Percentiles rank a stretch among this genome's conserved stretches.
phyloP scores from a whole-genome alignment of 768 basidiomycete genomes.

The Kwoniella europaea region DNA sequence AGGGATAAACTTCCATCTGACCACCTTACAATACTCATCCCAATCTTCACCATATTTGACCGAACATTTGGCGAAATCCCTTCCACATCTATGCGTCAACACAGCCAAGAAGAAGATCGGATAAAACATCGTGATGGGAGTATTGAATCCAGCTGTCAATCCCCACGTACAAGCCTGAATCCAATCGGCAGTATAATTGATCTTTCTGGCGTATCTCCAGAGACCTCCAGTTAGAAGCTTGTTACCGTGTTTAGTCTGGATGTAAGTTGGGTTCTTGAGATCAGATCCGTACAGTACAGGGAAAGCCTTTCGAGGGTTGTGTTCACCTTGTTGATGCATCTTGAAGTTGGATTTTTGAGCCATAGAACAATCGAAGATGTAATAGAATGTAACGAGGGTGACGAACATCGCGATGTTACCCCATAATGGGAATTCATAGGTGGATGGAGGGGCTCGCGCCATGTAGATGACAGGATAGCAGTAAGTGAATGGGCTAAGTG shows the following conservation, averaged over 20 bases:
- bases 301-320: slow-evolving; percentile 84
- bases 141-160: slow-evolving; percentile 85
- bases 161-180: slow-evolving; percentile 93
- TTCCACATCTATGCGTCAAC: slow-evolving; percentile 83
- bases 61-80: slow-evolving; percentile 94
- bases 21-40: slow-evolving; percentile 83
- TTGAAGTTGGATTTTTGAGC: slow-evolving; percentile 96
- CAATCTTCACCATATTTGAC: slow-evolving; percentile 94
- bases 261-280: slow-evolving; percentile 82
- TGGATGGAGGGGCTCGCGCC: slow-evolving; percentile 87
- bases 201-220: slow-evolving; percentile 95
- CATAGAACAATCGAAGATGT: slow-evolving; percentile 91
- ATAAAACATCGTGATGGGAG: slow-evolving; percentile 96
- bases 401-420: slow-evolving; percentile 74
- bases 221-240: slow-evolving; percentile 88
- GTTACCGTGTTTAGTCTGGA: slow-evolving; percentile 94
- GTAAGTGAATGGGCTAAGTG: slow-evolving; percentile 68
- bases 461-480: slow-evolving; percentile 98
- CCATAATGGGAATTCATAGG: slow-evolving; percentile 81
- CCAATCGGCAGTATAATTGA: slow-evolving; percentile 94
- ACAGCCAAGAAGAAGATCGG: slow-evolving; percentile 89
- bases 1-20: slow-evolving; percentile 89
- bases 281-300: slow-evolving; percentile 85
- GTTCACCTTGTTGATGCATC: slow-evolving; percentile 91
- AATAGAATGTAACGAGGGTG: slow-evolving; percentile 82